phyloP scores from a whole-genome alignment of 1,139 yeast species.

The Saccharomyces pastorianus region DNA sequence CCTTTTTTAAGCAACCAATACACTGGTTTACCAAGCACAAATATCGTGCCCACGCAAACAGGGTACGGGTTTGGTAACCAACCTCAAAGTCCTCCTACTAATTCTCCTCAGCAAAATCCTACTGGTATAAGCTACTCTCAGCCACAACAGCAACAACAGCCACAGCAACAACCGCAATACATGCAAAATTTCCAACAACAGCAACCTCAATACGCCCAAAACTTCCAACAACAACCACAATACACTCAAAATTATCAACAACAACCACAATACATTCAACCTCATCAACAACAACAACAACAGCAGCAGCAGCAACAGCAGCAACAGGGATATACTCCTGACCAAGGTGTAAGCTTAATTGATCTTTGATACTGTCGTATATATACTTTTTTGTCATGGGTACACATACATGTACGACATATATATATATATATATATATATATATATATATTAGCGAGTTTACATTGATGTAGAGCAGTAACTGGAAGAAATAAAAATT shows the following conservation, averaged over 20 bases:
- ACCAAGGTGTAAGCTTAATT: constrained; percentile 32
- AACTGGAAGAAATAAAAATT: neutral
- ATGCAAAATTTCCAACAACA: constrained; percentile 3
- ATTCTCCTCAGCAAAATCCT: neutral
- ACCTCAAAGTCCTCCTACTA: constrained; percentile 14
- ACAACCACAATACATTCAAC: neutral
- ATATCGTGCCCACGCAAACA: constrained; percentile 61
- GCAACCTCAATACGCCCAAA: constrained; percentile 3
- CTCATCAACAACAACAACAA: constrained; percentile 33
- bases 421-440: neutral
- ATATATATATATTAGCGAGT: neutral
- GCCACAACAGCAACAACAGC: constrained; percentile 25
- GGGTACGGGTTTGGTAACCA: constrained; percentile 89
- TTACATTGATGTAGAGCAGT: too few species aligned
- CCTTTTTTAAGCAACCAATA: constrained; percentile 71
- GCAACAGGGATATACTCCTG: constrained; percentile 29
- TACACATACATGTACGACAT: neutral
- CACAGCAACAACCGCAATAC: constrained; percentile 1
- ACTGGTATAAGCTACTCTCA: constrained; percentile 7
- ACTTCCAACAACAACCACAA: constrained; percentile 4
- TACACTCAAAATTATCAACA: constrained; percentile 1
- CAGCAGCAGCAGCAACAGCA: constrained; percentile 29
- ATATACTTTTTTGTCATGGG: neutral
- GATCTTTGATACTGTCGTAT: constrained; percentile 23
- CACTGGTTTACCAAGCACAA: constrained; percentile 59